Percentiles rank a stretch among this genome's conserved stretches.
Evolutionary conservation across 148 eudicot genomes (phyloP).

Genomic region (Arbutus unedo): DNA sequence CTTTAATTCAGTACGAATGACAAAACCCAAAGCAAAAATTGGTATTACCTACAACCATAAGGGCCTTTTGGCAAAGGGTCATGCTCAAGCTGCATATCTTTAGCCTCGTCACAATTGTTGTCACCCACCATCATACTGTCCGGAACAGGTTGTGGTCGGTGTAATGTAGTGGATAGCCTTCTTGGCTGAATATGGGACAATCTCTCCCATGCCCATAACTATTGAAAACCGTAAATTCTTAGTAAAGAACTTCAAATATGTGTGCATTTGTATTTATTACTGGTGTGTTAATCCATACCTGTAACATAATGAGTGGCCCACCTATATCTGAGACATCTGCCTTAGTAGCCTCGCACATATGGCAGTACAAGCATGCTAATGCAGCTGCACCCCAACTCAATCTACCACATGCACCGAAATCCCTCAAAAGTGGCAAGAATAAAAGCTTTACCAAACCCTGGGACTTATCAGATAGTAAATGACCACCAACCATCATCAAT

Average conservation of each 20-base stretch:
- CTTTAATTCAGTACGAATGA: no score
- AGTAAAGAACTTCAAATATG: no score
- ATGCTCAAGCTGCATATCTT: background rate
- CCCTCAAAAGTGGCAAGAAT: background rate
- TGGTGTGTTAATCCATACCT: background rate
- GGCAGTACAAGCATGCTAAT: background rate
- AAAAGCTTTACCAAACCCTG: background rate
- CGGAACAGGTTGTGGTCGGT: background rate
- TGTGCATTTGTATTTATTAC: no score
- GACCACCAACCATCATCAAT: background rate
- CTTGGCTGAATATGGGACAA: background rate
- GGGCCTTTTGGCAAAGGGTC: background rate
- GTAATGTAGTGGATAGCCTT: background rate
- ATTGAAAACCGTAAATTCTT: background rate
- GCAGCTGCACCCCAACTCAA: background rate
- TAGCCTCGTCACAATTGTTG: background rate
- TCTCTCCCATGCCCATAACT: slow-evolving; percentile 1
- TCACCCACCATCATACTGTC: background rate
- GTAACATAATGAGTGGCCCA: background rate
- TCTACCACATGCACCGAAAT: background rate
- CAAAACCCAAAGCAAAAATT: background rate
- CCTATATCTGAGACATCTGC: background rate
- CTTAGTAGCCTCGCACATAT: background rate
- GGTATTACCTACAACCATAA: background rate
- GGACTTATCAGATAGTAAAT: background rate